Percentiles rank a stretch among this genome's conserved stretches.
Evolutionary conservation across 352 stramenopile genomes (phyloP).

Genomic region (Phytophthora uliginosa): DNA sequence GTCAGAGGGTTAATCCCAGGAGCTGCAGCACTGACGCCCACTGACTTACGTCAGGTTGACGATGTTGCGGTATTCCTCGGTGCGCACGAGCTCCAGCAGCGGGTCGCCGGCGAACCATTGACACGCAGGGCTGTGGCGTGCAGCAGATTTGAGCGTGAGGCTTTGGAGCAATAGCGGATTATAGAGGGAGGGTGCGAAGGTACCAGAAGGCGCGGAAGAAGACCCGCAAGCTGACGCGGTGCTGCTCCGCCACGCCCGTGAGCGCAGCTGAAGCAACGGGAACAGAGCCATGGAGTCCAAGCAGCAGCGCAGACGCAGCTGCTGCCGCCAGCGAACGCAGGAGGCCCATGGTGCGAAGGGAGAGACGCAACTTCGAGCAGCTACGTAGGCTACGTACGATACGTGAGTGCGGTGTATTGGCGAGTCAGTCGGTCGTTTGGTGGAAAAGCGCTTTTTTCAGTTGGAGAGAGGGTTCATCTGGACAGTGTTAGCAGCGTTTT

Average conservation of each 20-base stretch:
- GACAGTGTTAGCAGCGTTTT: background rate
- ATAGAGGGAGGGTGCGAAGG: conserved; percentile 4
- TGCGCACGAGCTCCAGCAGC: conserved; percentile 74
- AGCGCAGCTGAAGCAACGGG: conserved; percentile 5
- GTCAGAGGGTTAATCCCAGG: background rate
- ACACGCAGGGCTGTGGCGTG: conserved; percentile 67
- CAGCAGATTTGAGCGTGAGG: background rate
- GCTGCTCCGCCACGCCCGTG: conserved; percentile 36
- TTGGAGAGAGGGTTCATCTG: background rate
- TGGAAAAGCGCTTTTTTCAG: background rate
- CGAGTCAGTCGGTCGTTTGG: background rate
- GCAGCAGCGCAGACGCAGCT: conserved; percentile 32
- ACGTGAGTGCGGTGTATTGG: background rate
- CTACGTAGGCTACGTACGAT: background rate
- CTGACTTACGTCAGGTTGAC: conserved; percentile 65
- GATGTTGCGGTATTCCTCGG: conserved; percentile 80
- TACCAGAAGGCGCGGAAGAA: conserved; percentile 86
- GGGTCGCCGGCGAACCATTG: conserved; percentile 85
- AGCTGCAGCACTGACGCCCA: background rate
- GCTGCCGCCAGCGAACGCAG: conserved; percentile 27
- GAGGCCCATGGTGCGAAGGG: conserved; percentile 28
- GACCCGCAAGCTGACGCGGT: conserved; percentile 70
- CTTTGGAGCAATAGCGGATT: background rate
- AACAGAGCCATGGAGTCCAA: conserved; percentile 25
- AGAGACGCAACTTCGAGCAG: conserved; percentile 19